These are phyloP conservation scores for Abelmoschus esculentus DNA, from an alignment of 345 rosid genomes.

Conservation along the genomic window DNA sequence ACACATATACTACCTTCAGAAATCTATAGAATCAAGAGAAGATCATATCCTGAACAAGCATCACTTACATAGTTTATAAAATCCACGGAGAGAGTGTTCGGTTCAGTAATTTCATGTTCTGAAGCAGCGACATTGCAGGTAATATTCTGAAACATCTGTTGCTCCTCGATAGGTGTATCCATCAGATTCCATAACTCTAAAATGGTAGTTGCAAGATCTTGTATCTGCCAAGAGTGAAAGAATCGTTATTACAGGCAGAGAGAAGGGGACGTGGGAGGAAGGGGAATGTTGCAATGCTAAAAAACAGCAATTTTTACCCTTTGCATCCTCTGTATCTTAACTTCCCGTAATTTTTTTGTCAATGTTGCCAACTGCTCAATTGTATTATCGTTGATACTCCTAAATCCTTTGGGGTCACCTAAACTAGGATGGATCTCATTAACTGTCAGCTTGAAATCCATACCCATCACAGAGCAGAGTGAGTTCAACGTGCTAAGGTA, in stretches of 20 bases:
- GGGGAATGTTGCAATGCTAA: not conserved
- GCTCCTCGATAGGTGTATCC: conserved; percentile 98
- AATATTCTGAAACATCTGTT: conserved; percentile 76
- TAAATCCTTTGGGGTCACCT: conserved; percentile 43
- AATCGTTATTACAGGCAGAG: conserved; percentile 1
- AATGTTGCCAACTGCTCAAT: conserved; percentile 42
- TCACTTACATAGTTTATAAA: conserved; percentile 68
- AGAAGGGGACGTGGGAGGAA: not conserved
- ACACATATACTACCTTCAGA: not conserved
- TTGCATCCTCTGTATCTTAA: conserved; percentile 84
- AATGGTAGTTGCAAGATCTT: conserved; percentile 91
- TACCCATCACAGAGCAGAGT: conserved; percentile 64
- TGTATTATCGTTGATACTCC: conserved; percentile 47
- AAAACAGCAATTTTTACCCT: conserved; percentile 37
- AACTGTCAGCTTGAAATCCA: conserved; percentile 52
- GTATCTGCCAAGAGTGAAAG: conserved; percentile 50
- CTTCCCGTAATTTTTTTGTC: conserved; percentile 46
- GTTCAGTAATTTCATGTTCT: conserved; percentile 84
- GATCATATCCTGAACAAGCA: conserved; percentile 1
- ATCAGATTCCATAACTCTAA: conserved; percentile 94
- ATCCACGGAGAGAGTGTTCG: conserved; percentile 74
- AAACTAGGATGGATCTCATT: conserved; percentile 50
- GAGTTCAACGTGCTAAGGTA: conserved; percentile 40
- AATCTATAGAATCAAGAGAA: not conserved
- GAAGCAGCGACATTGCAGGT: conserved; percentile 94